Evolutionary conservation across 2,329 filamentous ascomycete species (phyloP).

Genomic region (Fusarium metavorans): DNA sequence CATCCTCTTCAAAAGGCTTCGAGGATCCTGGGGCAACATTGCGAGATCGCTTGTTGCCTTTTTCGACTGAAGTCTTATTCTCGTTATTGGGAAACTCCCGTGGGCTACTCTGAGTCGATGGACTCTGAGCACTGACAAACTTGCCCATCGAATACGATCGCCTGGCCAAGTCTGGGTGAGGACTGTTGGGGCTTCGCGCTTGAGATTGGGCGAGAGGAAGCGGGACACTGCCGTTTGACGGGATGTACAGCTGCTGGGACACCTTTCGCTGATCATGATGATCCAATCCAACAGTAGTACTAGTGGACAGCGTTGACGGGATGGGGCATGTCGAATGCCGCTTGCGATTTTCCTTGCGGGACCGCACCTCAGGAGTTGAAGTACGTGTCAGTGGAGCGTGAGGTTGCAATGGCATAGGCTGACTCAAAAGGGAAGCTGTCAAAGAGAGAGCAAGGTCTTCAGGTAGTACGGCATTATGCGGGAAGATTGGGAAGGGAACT

Average conservation of each 20-base stretch:
- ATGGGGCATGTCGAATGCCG: slow-evolving; percentile 22
- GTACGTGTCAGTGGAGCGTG: slow-evolving; percentile 46
- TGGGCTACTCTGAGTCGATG: slow-evolving; percentile 20
- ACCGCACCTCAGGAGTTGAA: slow-evolving; percentile 54
- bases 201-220: slow-evolving; percentile 26
- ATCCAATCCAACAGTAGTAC: slow-evolving; percentile 25
- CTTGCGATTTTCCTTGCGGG: slow-evolving; percentile 58
- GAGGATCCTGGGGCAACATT: slow-evolving; percentile 51
- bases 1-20: slow-evolving; percentile 62
- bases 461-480: slow-evolving; percentile 33
- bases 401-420: slow-evolving; percentile 55
- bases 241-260: slow-evolving; percentile 53
- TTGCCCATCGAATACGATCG: slow-evolving; percentile 14
- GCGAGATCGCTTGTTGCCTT: slow-evolving; percentile 59
- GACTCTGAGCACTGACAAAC: slow-evolving; percentile 2
- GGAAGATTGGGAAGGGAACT: slow-evolving; percentile 34
- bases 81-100: slow-evolving; percentile 20
- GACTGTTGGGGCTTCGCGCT: slow-evolving; percentile 23
- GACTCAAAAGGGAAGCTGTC: slow-evolving; percentile 62
- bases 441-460: slow-evolving; percentile 57
- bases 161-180: slow-evolving; percentile 17
- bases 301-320: slow-evolving; percentile 33
- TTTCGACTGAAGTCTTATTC: slow-evolving; percentile 42
- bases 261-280: slow-evolving; percentile 54
- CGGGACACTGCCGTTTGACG: slow-evolving; percentile 37